Percentiles rank a stretch among this genome's conserved stretches.
These are phyloP conservation scores for Isabelozyma pseudorhagii DNA, from an alignment of 805 yeast genomes.

Conservation along the genomic window DNA sequence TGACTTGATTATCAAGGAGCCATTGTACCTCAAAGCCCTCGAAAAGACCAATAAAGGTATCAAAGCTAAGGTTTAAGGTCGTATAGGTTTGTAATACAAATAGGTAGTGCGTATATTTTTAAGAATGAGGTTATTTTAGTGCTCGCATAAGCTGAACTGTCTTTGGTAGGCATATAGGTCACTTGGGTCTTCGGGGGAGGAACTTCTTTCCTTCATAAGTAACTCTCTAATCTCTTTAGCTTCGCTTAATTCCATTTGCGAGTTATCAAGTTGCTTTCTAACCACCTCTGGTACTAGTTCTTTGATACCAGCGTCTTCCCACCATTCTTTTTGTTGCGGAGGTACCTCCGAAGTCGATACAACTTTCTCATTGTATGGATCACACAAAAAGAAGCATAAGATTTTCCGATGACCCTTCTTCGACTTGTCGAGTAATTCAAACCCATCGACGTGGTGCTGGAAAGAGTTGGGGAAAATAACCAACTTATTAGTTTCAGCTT, in stretches of 20 bases:
- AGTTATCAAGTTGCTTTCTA: not conserved
- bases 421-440: slow-evolving; percentile 23
- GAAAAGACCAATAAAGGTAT: not conserved
- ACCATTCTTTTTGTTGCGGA: slow-evolving; percentile 28
- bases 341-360: slow-evolving; percentile 21
- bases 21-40: slow-evolving; percentile 10
- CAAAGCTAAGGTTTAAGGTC: not conserved
- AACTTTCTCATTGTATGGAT: slow-evolving; percentile 20
- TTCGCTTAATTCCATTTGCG: slow-evolving; percentile 8
- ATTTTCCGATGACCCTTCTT: slow-evolving; percentile 30
- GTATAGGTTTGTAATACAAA: no score
- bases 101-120: no score
- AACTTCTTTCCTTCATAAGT: slow-evolving; percentile 31
- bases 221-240: slow-evolving; percentile 23
- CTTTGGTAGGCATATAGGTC: slow-evolving; percentile 11
- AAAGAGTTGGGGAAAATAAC: slow-evolving; percentile 28
- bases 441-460: slow-evolving; percentile 31
- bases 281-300: not conserved
- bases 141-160: slow-evolving; percentile 31
- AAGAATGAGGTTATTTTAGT: slow-evolving; percentile 7
- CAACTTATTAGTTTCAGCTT: slow-evolving; percentile 15
- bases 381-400: slow-evolving; percentile 28
- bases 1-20: slow-evolving; percentile 8
- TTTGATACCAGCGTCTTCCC: slow-evolving; percentile 4
- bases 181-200: slow-evolving; percentile 3